Conservation (phyloP, 2,329 filamentous ascomycete species). For the Neopestalotiopsis clavispora region DNA sequence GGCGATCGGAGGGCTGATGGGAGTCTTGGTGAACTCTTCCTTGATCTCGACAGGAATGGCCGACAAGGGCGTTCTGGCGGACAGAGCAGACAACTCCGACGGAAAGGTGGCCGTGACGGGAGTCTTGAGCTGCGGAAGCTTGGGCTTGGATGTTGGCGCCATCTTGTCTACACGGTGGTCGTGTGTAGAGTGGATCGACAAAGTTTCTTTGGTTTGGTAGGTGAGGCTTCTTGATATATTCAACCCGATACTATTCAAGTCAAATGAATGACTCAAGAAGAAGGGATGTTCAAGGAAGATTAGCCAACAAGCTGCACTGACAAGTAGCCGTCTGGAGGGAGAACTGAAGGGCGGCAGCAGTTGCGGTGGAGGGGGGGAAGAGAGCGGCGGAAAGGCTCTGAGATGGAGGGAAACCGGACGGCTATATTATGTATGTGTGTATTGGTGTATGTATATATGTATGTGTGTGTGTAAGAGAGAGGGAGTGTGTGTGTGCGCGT, state of each 20-base stretch:
- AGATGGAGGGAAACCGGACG: constrained; percentile 30
- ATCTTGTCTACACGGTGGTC: constrained; percentile 42
- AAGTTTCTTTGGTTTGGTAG: constrained; percentile 14
- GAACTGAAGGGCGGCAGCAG: constrained; percentile 39
- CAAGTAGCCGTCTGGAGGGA: constrained; percentile 40
- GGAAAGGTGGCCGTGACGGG: constrained; percentile 67
- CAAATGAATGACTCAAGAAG: constrained; percentile 49
- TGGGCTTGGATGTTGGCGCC: constrained; percentile 58
- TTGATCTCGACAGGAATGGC: constrained; percentile 68
- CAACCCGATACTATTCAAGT: constrained; percentile 35
- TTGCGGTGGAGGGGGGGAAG: constrained; percentile 25
- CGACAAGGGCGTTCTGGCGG: constrained; percentile 72
- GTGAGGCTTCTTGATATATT: constrained; percentile 23
- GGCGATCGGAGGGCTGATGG: constrained; percentile 86
- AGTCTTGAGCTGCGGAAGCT: constrained; percentile 66
- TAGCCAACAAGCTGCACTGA: constrained; percentile 42
- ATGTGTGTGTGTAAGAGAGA: no score
- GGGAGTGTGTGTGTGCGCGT: background rate
- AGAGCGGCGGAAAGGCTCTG: background rate
- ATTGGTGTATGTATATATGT: background rate
- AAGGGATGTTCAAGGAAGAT: constrained; percentile 22
- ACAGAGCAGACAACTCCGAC: constrained; percentile 64
- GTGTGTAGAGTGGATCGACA: background rate
- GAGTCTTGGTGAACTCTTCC: constrained; percentile 70
- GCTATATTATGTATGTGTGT: constrained; percentile 38